Evolutionary conservation across 352 stramenopile genomes (phyloP).

Genomic region (Hyaloperonospora arabidopsidis): DNA sequence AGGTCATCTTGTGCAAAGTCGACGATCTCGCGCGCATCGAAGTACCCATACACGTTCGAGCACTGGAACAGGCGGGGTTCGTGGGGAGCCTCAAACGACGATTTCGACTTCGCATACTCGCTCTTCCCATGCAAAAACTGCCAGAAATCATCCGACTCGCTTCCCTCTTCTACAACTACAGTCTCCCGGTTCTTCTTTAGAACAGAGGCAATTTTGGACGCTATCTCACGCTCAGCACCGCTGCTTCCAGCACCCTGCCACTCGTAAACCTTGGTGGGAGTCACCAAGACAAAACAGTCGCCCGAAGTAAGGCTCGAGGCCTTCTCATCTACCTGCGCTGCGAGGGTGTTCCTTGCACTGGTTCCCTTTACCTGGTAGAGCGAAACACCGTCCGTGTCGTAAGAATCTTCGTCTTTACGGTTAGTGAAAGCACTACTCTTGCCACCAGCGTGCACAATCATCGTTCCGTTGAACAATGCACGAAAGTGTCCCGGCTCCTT

Average conservation of each 20-base stretch:
- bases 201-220: conserved; percentile 48
- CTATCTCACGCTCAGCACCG: conserved; percentile 50
- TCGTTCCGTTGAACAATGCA: conserved; percentile 83
- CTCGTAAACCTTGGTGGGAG: conserved; percentile 57
- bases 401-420: conserved; percentile 68
- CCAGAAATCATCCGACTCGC: conserved; percentile 77
- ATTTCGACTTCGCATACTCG: conserved; percentile 59
- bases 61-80: conserved; percentile 86
- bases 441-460: conserved; percentile 86
- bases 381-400: conserved; percentile 79
- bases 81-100: conserved; percentile 56
- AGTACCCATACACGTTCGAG: conserved; percentile 84
- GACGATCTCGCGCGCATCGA: conserved; percentile 79
- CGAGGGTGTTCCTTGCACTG: conserved; percentile 78
- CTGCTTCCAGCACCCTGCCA: conserved; percentile 72
- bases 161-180: conserved; percentile 48
- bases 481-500: conserved; percentile 86
- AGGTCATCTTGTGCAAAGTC: conserved; percentile 89
- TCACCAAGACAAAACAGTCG: conserved; percentile 82
- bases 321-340: conserved; percentile 69
- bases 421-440: conserved; percentile 87
- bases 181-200: conserved; percentile 49
- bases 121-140: conserved; percentile 73
- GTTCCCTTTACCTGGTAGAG: conserved; percentile 90
- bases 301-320: conserved; percentile 83